These are phyloP conservation scores for Gnomoniopsis sp. DNA, from an alignment of 2,329 filamentous ascomycete genomes.

Conservation along the genomic window DNA sequence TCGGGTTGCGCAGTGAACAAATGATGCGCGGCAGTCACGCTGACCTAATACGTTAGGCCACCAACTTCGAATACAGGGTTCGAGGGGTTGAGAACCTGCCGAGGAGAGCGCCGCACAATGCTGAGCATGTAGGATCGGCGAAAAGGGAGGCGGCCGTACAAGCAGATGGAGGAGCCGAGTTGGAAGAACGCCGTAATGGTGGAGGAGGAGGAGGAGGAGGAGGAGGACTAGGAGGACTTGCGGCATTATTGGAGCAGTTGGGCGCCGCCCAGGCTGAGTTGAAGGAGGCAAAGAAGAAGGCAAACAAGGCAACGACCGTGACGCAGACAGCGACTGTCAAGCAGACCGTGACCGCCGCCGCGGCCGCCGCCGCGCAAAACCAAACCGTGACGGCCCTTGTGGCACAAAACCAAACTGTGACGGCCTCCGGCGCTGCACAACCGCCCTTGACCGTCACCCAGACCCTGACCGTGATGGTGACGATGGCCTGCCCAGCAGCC, in stretches of 20 bases:
- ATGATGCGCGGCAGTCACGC: background rate
- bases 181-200: background rate
- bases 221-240: background rate
- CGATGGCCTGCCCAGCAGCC: conserved; percentile 20
- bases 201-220: background rate
- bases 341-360: background rate
- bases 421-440: background rate
- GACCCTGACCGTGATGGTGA: conserved; percentile 21
- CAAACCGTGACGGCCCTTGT: background rate
- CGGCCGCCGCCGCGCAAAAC: background rate
- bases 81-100: background rate
- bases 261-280: background rate
- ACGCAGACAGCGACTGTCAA: conserved; percentile 7
- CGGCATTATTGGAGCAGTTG: background rate
- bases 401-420: background rate
- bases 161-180: background rate
- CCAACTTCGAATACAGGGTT: conserved; percentile 8
- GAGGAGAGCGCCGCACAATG: conserved; percentile 1
- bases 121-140: background rate
- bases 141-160: background rate
- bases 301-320: background rate
- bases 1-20: no score
- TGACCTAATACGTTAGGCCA: conserved; percentile 8
- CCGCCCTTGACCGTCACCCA: conserved; percentile 23
- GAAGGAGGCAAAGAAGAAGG: background rate